A percentile compares a stretch with the other conserved stretches of the same genome.
phyloP scores from a whole-genome alignment of 768 basidiomycete genomes.

The Megacollybia marginata region DNA sequence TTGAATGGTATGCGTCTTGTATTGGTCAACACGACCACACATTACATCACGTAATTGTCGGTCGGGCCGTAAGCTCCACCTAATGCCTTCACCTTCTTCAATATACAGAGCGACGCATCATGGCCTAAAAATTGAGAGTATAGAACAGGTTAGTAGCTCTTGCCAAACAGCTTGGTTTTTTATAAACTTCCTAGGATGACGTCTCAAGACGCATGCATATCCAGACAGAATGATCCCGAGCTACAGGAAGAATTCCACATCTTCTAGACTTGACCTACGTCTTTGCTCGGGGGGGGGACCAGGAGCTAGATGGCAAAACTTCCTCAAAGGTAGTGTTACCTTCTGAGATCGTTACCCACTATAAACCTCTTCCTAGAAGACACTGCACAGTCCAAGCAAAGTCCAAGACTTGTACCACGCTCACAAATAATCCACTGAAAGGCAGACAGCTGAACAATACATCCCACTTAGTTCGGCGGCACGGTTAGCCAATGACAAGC shows the following conservation, averaged over 20 bases:
- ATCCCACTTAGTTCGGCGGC: background rate
- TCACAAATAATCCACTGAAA: background rate
- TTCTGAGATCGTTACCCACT: background rate
- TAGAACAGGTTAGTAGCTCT: slow-evolving; percentile 42
- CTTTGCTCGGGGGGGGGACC: slow-evolving; percentile 20
- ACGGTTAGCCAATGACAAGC: slow-evolving; percentile 25
- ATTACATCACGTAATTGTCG: too few species aligned
- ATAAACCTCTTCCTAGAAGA: background rate
- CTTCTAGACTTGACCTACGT: slow-evolving; percentile 50
- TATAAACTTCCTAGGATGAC: slow-evolving; percentile 38
- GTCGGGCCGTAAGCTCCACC: too few species aligned
- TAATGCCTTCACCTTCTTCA: too few species aligned
- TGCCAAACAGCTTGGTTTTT: slow-evolving; percentile 8
- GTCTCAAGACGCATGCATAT: slow-evolving; percentile 65
- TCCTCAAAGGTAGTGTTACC: background rate
- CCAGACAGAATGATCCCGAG: slow-evolving; percentile 62
- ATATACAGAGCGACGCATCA: too few species aligned
- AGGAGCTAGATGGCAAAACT: too few species aligned
- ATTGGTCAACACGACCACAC: too few species aligned
- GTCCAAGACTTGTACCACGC: slow-evolving; percentile 16
- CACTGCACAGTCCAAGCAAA: slow-evolving; percentile 18
- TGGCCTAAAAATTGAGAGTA: slow-evolving; percentile 53
- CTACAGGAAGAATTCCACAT: slow-evolving; percentile 65
- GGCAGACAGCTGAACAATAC: background rate
- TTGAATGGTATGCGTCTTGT: too few species aligned